These are phyloP conservation scores for Irpex lacteus DNA, from an alignment of 1,284 basidiomycete genomes.

Conservation along the genomic window DNA sequence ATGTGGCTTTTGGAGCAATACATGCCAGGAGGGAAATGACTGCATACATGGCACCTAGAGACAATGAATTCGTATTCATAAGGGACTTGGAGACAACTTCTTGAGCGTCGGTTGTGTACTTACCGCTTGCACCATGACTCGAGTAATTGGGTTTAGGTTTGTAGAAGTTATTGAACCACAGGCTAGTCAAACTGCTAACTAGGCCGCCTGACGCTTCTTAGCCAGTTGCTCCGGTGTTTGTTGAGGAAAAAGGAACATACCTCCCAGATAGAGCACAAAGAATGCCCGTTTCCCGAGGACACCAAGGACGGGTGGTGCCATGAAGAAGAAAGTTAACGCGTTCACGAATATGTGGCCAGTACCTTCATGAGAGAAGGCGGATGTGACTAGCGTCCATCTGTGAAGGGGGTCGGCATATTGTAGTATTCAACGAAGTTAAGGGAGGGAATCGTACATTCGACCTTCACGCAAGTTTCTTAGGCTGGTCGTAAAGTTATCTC, in stretches of 20 bases:
- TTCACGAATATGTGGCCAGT: constrained; percentile 74
- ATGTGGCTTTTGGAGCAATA: constrained; percentile 63
- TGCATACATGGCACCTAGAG: constrained; percentile 70
- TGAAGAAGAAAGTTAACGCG: constrained; percentile 76
- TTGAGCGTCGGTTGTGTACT: background rate
- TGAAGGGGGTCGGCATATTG: constrained; percentile 4
- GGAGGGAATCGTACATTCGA: constrained; percentile 52
- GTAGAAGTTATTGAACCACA: constrained; percentile 52
- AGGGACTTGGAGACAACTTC: background rate
- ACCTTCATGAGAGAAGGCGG: constrained; percentile 71
- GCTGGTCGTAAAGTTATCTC: constrained; percentile 64
- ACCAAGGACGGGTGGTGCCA: constrained; percentile 69
- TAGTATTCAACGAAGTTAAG: constrained; percentile 4
- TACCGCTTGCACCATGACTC: constrained; percentile 76
- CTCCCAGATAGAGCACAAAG: constrained; percentile 75
- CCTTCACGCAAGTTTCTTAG: constrained; percentile 67
- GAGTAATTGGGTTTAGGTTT: constrained; percentile 40
- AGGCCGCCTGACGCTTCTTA: constrained; percentile 51
- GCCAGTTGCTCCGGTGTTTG: background rate
- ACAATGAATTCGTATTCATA: background rate
- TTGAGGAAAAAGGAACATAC: constrained; percentile 31
- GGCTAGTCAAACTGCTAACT: constrained; percentile 55
- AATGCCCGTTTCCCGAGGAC: constrained; percentile 73
- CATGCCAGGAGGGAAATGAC: constrained; percentile 73
- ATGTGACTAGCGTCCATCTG: constrained; percentile 82